Conservation (phyloP, 495 filamentous ascomycete species). For the Talaromyces proteolyticus region DNA sequence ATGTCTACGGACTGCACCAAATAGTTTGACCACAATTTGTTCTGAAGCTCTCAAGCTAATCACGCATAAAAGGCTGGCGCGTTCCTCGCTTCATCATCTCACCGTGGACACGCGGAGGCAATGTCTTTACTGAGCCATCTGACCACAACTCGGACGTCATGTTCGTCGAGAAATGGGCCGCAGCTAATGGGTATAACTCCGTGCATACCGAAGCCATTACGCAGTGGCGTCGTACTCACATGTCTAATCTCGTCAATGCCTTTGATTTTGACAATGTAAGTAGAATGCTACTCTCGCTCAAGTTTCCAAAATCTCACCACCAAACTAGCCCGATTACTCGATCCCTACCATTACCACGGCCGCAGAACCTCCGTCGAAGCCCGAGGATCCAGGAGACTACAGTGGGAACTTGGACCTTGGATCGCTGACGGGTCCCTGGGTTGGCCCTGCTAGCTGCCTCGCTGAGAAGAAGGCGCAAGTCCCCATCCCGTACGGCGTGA, state of each 20-base stretch:
- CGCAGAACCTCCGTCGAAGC: conserved; percentile 23
- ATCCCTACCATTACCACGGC: conserved; percentile 38
- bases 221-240: conserved; percentile 44
- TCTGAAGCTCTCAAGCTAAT: background rate
- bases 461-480: conserved; percentile 31
- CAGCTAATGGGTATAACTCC: conserved; percentile 37
- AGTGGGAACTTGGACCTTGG: background rate
- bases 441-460: conserved; percentile 37
- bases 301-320: background rate
- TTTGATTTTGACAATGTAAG: conserved; percentile 41
- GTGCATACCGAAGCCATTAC: conserved; percentile 43
- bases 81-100: conserved; percentile 50
- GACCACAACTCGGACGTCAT: conserved; percentile 53
- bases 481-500: conserved; percentile 1
- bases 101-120: conserved; percentile 48
- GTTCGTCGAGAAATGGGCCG: conserved; percentile 48
- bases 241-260: conserved; percentile 48
- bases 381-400: background rate
- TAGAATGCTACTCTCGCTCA: background rate
- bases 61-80: conserved; percentile 21
- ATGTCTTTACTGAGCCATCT: conserved; percentile 49
- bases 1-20: too few relatives aligned
- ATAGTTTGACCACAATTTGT: background rate
- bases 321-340: conserved; percentile 32
- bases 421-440: conserved; percentile 24